These are phyloP conservation scores for Cichorium intybus DNA, from an alignment of 140 eudicot genomes.

Conservation along the genomic window DNA sequence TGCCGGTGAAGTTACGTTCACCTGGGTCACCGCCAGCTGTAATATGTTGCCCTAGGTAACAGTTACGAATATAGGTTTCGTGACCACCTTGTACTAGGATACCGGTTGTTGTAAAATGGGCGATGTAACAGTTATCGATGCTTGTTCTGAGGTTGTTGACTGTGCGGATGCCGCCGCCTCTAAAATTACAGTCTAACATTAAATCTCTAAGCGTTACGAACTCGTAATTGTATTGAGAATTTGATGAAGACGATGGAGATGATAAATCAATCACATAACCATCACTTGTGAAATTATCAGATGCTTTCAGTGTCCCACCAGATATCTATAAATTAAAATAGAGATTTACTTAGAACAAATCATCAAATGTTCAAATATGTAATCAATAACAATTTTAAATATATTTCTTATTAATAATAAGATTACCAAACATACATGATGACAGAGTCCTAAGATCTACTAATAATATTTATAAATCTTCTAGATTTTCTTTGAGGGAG, in stretches of 20 bases:
- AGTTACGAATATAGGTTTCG: slow-evolving; percentile 66
- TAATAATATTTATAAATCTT: neutral
- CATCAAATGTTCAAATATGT: neutral
- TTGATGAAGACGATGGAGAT: slow-evolving; percentile 26
- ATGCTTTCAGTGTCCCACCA: slow-evolving; percentile 85
- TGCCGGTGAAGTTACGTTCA: slow-evolving; percentile 69
- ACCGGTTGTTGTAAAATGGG: slow-evolving; percentile 65
- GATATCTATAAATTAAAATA: slow-evolving; percentile 34
- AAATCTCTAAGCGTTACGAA: slow-evolving; percentile 63
- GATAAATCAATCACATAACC: slow-evolving; percentile 69
- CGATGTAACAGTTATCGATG: slow-evolving; percentile 72
- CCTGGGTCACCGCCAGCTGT: slow-evolving; percentile 70
- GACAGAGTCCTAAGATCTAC: too few species aligned
- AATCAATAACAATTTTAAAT: neutral
- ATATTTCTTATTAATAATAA: neutral
- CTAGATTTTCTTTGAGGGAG: slow-evolving; percentile 13
- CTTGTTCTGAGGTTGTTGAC: slow-evolving; percentile 52
- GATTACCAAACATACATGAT: too few species aligned
- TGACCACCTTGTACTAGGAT: slow-evolving; percentile 75
- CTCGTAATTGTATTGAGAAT: slow-evolving; percentile 45
- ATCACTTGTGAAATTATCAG: slow-evolving; percentile 51
- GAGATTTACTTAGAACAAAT: neutral
- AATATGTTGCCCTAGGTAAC: slow-evolving; percentile 72
- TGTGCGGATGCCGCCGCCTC: slow-evolving; percentile 67
- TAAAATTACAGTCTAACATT: slow-evolving; percentile 61